Conservation (phyloP, 345 rosid species). For the Citrus mangshanensis region DNA sequence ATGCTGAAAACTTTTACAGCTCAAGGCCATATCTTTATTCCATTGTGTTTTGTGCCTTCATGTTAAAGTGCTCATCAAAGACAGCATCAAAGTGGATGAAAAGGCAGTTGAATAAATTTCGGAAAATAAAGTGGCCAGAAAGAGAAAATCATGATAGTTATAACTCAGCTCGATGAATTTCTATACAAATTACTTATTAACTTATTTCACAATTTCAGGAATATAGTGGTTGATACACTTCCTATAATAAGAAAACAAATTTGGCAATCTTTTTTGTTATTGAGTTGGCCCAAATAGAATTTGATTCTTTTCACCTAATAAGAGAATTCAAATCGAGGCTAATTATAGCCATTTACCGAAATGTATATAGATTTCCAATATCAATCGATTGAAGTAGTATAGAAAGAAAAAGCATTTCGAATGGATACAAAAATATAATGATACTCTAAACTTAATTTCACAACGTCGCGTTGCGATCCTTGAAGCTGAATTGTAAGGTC, state of each 20-base stretch:
- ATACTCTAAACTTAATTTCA: not conserved
- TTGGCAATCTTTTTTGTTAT: too few relatives aligned
- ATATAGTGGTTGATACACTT: too few relatives aligned
- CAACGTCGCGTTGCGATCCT: not conserved
- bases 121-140: not conserved
- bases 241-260: too few relatives aligned
- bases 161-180: not conserved
- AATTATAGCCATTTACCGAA: not conserved
- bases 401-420: not conserved
- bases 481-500: not conserved
- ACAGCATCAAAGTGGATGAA: not conserved
- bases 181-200: not conserved
- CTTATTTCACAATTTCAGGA: too few relatives aligned
- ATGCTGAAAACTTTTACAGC: not conserved
- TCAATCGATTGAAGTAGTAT: not conserved
- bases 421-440: not conserved
- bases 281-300: too few relatives aligned
- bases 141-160: not conserved
- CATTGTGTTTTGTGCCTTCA: slow-evolving; percentile 6
- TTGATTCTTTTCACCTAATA: too few relatives aligned
- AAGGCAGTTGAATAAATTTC: not conserved
- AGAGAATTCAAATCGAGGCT: too few relatives aligned
- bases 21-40: not conserved
- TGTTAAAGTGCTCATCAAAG: not conserved
- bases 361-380: not conserved